Evolutionary conservation across 768 basidiomycete species (phyloP).

Genomic region (Coprinopsis strossmayeri): DNA sequence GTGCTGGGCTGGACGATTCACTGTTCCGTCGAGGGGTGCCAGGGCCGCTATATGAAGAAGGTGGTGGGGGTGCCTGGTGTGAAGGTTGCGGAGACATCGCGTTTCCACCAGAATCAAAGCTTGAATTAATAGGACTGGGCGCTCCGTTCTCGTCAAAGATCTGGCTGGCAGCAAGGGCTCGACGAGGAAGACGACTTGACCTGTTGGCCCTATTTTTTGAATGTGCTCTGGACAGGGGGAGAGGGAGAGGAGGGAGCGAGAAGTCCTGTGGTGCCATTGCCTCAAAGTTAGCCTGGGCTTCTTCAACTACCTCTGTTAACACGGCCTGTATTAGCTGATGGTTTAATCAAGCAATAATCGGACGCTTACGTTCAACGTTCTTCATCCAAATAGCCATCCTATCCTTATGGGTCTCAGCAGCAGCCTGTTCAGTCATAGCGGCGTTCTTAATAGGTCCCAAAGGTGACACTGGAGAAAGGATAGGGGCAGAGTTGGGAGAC

Average conservation of each 20-base stretch:
- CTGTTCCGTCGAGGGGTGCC: constrained; percentile 16
- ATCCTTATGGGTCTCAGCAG: constrained; percentile 50
- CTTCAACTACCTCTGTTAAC: constrained; percentile 68
- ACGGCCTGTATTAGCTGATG: not conserved
- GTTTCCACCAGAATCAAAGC: constrained; percentile 20
- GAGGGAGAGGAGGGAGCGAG: constrained; percentile 56
- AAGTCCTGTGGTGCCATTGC: constrained; percentile 39
- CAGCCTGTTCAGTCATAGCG: constrained; percentile 43
- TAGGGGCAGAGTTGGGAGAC: not conserved
- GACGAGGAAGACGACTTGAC: constrained; percentile 54
- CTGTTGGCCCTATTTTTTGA: constrained; percentile 33
- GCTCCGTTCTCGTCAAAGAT: constrained; percentile 54
- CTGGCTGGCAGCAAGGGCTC: constrained; percentile 58
- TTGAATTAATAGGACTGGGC: constrained; percentile 22
- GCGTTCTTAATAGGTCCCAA: constrained; percentile 50
- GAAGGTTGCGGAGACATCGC: not conserved
- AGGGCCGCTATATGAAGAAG: constrained; percentile 6
- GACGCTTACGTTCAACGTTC: constrained; percentile 71
- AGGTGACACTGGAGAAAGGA: constrained; percentile 37
- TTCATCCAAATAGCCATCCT: constrained; percentile 79
- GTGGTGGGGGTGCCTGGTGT: constrained; percentile 16
- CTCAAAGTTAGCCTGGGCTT: constrained; percentile 70
- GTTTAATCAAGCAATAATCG: not conserved
- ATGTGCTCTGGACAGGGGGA: constrained; percentile 42
- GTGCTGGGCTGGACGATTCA: constrained; percentile 7